Evolutionary conservation across 2,329 filamentous ascomycete genomes (phyloP), one percentile per base, ranked within the genome.

Genomic region (Huntiella abstrusa): DNA sequence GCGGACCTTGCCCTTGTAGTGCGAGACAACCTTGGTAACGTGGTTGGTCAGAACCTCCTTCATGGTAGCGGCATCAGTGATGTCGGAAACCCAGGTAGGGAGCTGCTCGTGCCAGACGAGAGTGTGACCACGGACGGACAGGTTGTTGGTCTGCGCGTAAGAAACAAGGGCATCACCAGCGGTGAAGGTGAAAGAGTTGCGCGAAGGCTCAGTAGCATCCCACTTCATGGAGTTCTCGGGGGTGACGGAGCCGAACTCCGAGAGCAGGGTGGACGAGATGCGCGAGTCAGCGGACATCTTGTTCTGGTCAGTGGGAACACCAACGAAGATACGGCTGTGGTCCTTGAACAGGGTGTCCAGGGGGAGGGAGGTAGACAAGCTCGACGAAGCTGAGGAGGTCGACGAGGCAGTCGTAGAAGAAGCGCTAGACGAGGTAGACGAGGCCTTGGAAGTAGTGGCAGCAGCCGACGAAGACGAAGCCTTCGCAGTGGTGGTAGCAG

Each of bases 201-300:
- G 62, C 22, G 56, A 56, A n/a, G 54, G 55, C 58, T 79, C 63
- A 13, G 65, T 65, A 33, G 68, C 61, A 53, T 79, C 73, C 76
- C 76, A 82, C 61, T 82, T 81, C 70, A 80, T 77, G 56, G 66
- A 73, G 65, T 83, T 81, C 64, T 82, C 78, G 1, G 71, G 69
- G 0, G 77, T 80, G 16, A 82, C 63, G 57, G 75, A 70, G 15
- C 76, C 75, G 51, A 80, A 81, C 58, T 78, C 63, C 45, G 64
- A 62, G 51, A 68, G 66, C 58, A 81, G 72, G 54, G 78, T 66
- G 42, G 17, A 36, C 49, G 65, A 64, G n/a, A 66, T 65, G 49
- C 68, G 72, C 52, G 67, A 63, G 46, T 62, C 65, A 7, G 62
- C 56, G 33, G 56, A 62, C 3, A 81, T 66, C 8, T 62, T 65